Evolutionary conservation across 352 stramenopile species (phyloP), one percentile per base, ranked within the genome.

Genomic region (Globisporangium nodosum): DNA sequence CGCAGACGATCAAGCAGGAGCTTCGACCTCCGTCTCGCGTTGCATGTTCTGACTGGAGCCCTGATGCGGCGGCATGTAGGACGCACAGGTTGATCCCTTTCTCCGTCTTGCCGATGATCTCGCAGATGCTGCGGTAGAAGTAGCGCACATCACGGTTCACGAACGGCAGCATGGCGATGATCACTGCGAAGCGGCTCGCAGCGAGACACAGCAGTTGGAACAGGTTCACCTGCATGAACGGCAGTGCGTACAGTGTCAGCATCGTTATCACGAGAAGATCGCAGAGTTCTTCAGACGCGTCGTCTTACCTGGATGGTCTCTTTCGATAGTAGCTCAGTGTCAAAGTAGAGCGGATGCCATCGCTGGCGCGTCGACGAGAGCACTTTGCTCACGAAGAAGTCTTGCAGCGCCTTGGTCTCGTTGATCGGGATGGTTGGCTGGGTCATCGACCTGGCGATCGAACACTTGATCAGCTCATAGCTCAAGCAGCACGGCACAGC

Each of bases 301-400:
- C 37, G 37, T 20, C 40, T 39, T 59, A 81, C 72, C 47, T 74
- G 61, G 21, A 88, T 76, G 0, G 75, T 84, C 15, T 73, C 66
- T 47, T 55, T 46, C 7, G 63, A 58, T 0, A 88, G 66, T 21
- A 86, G 47, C 0, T 56, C 56, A 0, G 70, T 30, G 50, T 89
- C 79, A 45, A 90, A 88, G 56, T 81, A 87, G 24, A 91, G 56
- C 40, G 74, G 60, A 43, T 91, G 81, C 77, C 78, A 91, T 21
- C 81, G 75, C 63, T 89, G 81, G 16, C 76, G 73, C 51, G 88
- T 68, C 5, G 81, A 68, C 33, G 79, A 75, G 6, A 91, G 61
- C 39, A 86, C 71, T 58, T 88, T 89, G 58, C 63, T 74, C 5
- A 89, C 77, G 39, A 91, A 85, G 48, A 87, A 76, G n/a, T 59